Conservation (phyloP, 768 basidiomycete species). For the Termitomyces sp. region DNA sequence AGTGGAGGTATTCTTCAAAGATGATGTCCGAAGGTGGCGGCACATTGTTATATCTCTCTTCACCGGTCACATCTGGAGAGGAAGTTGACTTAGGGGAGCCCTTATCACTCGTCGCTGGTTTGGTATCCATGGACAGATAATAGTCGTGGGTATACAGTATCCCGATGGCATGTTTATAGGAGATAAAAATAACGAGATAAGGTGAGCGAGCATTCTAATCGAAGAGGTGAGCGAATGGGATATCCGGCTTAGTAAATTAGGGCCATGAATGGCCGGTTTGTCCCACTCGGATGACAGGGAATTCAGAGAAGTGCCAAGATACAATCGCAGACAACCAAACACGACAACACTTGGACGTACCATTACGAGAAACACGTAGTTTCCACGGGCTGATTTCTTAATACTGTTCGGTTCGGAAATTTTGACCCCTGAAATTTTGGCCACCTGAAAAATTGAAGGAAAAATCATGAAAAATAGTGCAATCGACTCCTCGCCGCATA, state of each 20-base stretch:
- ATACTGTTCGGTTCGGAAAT: too few relatives aligned
- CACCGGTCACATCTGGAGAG: background rate
- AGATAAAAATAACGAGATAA: background rate
- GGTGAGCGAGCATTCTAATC: background rate
- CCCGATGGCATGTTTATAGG: background rate
- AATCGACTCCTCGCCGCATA: too few relatives aligned
- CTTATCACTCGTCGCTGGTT: background rate
- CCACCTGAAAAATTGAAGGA: too few relatives aligned
- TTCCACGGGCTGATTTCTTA: too few relatives aligned
- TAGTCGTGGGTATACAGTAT: background rate
- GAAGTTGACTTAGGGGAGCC: background rate
- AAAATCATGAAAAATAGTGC: too few relatives aligned
- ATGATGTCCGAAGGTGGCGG: slow-evolving; percentile 4
- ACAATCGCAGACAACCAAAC: too few relatives aligned
- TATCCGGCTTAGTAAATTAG: too few relatives aligned
- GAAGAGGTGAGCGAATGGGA: background rate
- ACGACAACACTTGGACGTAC: too few relatives aligned
- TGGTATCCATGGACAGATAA: slow-evolving; percentile 1
- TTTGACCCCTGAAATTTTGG: too few relatives aligned
- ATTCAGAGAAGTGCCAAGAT: too few relatives aligned
- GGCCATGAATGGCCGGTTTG: background rate
- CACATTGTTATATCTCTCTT: background rate
- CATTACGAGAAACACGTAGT: too few relatives aligned
- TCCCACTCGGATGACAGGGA: too few relatives aligned
- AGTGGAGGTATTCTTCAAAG: slow-evolving; percentile 34